Conservation (phyloP, 768 basidiomycete genomes). For the Suillus placidus region DNA sequence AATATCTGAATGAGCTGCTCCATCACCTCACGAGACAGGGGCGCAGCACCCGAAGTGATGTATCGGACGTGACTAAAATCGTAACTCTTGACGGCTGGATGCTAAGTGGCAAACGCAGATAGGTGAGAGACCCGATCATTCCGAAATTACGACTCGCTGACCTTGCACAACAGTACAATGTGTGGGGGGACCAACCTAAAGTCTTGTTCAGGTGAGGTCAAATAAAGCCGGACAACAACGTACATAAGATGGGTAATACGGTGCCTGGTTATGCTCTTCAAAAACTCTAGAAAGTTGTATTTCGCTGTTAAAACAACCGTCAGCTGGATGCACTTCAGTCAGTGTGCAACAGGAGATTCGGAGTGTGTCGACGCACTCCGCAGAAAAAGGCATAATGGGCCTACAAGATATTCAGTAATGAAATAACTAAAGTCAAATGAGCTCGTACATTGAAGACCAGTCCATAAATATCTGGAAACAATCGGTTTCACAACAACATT, state of each 20-base stretch:
- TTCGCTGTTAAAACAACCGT: slow-evolving; percentile 49
- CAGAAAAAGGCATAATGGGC: slow-evolving; percentile 59
- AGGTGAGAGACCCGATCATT: neutral
- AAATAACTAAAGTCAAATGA: slow-evolving; percentile 1
- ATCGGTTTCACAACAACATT: neutral
- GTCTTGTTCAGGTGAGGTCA: neutral
- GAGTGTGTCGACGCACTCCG: slow-evolving; percentile 44
- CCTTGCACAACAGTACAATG: slow-evolving; percentile 54
- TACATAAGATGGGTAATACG: slow-evolving; percentile 48
- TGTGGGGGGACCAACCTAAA: slow-evolving; percentile 49
- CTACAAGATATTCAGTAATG: slow-evolving; percentile 40
- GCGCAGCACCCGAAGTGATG: slow-evolving; percentile 56
- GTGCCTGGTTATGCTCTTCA: slow-evolving; percentile 49
- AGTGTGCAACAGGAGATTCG: neutral
- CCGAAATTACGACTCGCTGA: slow-evolving; percentile 14
- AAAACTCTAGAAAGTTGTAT: slow-evolving; percentile 47
- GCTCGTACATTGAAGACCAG: slow-evolving; percentile 55
- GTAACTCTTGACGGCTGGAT: slow-evolving; percentile 43
- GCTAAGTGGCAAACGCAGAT: slow-evolving; percentile 23
- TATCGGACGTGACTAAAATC: slow-evolving; percentile 43
- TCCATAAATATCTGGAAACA: slow-evolving; percentile 62
- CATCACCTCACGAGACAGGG: slow-evolving; percentile 55
- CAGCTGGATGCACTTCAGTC: slow-evolving; percentile 42
- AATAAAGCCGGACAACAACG: neutral
- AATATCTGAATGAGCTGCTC: slow-evolving; percentile 46